Evolutionary conservation across 2,329 filamentous ascomycete genomes (phyloP).

Genomic region (Colletotrichum sp.): DNA sequence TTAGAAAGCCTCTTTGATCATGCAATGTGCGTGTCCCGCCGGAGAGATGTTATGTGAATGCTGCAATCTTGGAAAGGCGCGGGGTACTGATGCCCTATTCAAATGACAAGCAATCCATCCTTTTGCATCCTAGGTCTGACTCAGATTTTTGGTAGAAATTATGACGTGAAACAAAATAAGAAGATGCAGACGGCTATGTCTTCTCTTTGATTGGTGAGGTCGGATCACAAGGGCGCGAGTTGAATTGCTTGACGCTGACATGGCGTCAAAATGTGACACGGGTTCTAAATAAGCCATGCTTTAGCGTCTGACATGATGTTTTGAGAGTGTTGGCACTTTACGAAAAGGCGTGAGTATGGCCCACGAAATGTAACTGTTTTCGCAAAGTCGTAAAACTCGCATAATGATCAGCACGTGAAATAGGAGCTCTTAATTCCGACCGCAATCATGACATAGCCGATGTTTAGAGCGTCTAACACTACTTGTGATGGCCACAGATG

Average conservation of each 20-base stretch:
- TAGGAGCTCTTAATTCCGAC: no score
- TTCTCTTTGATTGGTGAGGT: not conserved
- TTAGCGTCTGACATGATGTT: not conserved
- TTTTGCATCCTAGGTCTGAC: not conserved
- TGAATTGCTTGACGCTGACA: not conserved
- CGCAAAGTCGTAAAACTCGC: no score
- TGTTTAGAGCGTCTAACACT: no score
- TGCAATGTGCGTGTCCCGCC: not conserved
- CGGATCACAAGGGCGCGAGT: not conserved
- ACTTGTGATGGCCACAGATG: no score
- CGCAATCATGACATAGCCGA: no score
- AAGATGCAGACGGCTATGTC: not conserved
- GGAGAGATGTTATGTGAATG: not conserved
- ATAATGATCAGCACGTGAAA: no score
- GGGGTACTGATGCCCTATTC: not conserved
- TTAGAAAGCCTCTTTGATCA: not conserved
- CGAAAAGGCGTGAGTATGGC: no score
- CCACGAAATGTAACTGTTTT: no score
- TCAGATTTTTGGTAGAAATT: not conserved
- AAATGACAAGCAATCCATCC: not conserved
- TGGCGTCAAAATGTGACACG: not conserved
- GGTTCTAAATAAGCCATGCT: not conserved
- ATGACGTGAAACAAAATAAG: not conserved
- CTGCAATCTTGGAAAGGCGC: not conserved
- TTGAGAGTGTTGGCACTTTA: not conserved